phyloP scores from a whole-genome alignment of 1,284 basidiomycete species.

The Chondrostereum purpureum region DNA sequence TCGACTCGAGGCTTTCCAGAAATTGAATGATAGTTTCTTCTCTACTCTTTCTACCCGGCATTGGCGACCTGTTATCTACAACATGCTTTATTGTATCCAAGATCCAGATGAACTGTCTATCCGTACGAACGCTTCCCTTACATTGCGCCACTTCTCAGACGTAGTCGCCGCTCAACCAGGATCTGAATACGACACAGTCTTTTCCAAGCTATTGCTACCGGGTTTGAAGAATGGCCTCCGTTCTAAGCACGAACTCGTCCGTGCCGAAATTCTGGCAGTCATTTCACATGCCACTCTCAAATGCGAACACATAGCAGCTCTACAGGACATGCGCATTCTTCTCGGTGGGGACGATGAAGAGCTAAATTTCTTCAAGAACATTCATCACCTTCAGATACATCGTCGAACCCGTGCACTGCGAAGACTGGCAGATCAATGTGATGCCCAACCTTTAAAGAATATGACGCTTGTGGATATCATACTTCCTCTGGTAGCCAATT shows the following conservation, averaged over 20 bases:
- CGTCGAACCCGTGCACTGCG: constrained; percentile 85
- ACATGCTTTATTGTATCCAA: constrained; percentile 82
- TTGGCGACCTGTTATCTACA: constrained; percentile 85
- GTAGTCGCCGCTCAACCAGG: constrained; percentile 35
- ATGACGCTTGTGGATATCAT: constrained; percentile 79
- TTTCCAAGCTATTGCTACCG: constrained; percentile 70
- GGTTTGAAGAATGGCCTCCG: constrained; percentile 79
- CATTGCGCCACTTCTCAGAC: constrained; percentile 78
- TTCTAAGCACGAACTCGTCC: constrained; percentile 83
- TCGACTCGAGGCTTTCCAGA: constrained; percentile 73
- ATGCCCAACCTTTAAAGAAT: constrained; percentile 67
- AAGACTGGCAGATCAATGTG: constrained; percentile 76
- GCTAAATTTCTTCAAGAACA: constrained; percentile 95
- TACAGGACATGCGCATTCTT: constrained; percentile 78
- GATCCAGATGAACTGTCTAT: constrained; percentile 88
- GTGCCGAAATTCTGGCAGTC: constrained; percentile 80
- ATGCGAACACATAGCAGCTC: constrained; percentile 51
- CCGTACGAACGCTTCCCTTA: constrained; percentile 74
- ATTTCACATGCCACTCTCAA: constrained; percentile 71
- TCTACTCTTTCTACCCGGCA: constrained; percentile 44
- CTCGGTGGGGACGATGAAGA: constrained; percentile 92
- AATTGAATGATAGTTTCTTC: constrained; percentile 64
- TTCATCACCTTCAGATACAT: constrained; percentile 92
- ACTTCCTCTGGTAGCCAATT: constrained; percentile 82
- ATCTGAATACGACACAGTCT: constrained; percentile 44